phyloP scores from a whole-genome alignment of 1,284 basidiomycete genomes.

The Ceratobasidium sp. region DNA sequence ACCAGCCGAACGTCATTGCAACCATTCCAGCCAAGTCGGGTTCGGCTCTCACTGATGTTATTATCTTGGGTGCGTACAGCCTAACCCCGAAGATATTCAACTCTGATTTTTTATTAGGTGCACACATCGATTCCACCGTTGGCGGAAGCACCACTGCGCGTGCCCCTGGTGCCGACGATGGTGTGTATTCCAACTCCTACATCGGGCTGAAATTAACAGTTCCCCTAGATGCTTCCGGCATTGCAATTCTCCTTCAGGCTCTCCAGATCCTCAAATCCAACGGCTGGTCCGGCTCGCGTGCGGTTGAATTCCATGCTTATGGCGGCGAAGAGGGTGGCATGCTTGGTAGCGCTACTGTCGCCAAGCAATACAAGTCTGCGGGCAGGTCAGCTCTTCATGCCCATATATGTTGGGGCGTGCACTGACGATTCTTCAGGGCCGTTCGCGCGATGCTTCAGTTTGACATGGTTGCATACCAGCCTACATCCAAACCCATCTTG shows the following conservation, averaged over 20 bases:
- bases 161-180: constrained; percentile 47
- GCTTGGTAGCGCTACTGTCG: constrained; percentile 42
- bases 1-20: constrained; percentile 44
- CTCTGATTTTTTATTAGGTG: constrained; percentile 31
- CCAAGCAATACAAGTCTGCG: constrained; percentile 42
- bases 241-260: constrained; percentile 41
- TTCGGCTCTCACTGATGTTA: not conserved
- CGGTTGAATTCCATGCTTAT: constrained; percentile 42
- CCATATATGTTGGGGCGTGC: not conserved
- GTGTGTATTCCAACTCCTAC: not conserved
- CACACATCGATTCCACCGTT: constrained; percentile 47
- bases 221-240: constrained; percentile 43
- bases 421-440: not conserved
- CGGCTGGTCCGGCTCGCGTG: constrained; percentile 37
- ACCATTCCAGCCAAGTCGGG: constrained; percentile 21
- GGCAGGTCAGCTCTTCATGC: constrained; percentile 20
- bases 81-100: not conserved
- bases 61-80: constrained; percentile 17
- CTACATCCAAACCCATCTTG: constrained; percentile 39
- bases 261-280: constrained; percentile 44
- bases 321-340: constrained; percentile 46
- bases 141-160: constrained; percentile 26
- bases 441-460: constrained; percentile 46
- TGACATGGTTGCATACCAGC: constrained; percentile 46
- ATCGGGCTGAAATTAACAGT: not conserved